Evolutionary conservation across 306 rosid genomes (phyloP).

Genomic region (Cicer chorassanicum): DNA sequence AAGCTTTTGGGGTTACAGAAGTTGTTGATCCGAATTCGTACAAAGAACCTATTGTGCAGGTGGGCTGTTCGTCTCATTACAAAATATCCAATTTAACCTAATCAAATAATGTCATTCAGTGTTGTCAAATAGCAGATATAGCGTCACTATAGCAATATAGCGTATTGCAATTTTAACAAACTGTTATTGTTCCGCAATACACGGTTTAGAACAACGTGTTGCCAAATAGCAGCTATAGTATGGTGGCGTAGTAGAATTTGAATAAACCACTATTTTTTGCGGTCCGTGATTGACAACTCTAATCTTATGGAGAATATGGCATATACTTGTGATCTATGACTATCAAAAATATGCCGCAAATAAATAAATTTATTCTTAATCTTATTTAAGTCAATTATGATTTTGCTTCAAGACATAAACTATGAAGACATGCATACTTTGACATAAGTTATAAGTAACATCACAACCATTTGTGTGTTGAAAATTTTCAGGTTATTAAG

Average conservation of each 20-base stretch:
- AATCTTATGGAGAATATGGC: not conserved
- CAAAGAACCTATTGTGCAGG: conserved; percentile 78
- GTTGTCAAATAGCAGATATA: too few species aligned
- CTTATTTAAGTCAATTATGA: not conserved
- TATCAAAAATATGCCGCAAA: conserved; percentile 22
- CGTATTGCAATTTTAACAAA: too few species aligned
- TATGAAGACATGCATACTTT: not conserved
- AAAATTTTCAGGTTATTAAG: conserved; percentile 70
- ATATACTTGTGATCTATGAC: conserved; percentile 9
- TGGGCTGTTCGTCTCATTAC: conserved; percentile 43
- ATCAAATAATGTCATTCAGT: not conserved
- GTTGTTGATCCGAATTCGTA: conserved; percentile 68
- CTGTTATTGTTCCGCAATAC: too few species aligned
- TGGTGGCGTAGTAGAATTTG: too few species aligned
- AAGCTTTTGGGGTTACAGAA: conserved; percentile 83
- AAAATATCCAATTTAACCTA: conserved; percentile 16
- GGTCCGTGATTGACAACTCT: too few species aligned
- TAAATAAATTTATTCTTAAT: not conserved
- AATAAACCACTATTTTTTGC: too few species aligned
- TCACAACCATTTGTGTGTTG: conserved; percentile 23
- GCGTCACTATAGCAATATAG: too few species aligned
- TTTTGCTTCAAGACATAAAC: conserved; percentile 7
- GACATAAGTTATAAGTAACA: not conserved
- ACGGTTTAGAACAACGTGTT: too few species aligned
- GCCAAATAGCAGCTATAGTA: too few species aligned